Base-by-base conservation (phyloP, 768 basidiomycete genomes). In the Lentinus tigrinus region DNA sequence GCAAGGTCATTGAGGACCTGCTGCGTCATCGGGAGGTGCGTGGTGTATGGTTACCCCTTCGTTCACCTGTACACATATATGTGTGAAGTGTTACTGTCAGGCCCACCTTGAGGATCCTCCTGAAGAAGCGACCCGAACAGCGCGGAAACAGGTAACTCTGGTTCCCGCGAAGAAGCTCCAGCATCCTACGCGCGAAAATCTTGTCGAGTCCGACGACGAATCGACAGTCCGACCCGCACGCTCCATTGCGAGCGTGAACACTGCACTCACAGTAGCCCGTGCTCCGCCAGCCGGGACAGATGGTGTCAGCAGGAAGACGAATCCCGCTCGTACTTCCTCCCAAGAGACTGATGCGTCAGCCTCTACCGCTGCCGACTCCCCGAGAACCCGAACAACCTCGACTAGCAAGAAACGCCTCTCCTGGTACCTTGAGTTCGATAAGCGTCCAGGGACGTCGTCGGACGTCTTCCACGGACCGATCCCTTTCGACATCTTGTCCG, bases 361-460 rank as follows among this genome's bases (percentile, higher is more conserved):
- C 27, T 42, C 53, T 13, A 5, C 53, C 13, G 43, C 5, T 21
- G 27, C 17, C 11, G 10, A 23, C 17, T 48, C 55, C 19, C 34
- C 26, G 19, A 50, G 14, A 19, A 31, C 6, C 31, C 21, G 23
- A 1, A 47, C 37, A 19, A 42, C 48, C 19, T 7, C 47, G 17
- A 31, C 36, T 17, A 27, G 19, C 27, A 49, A 28, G 47, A 56
- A 52, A 5, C 36, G 17, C 13, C 14, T 43, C 7, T 60, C 69
- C 17, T 80, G 79, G 78, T 67, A 65, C 8, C 71, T 85, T 47
- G 74, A 83, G 48, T 80, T 70, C 43, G 66, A 54, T 14, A 74
- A 70, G 31, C 69, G 75, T 34, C 81, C 81, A 3, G 65, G 58
- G 51, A 71, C 71, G 23, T 70, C 71, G 11, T 70, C 71, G 11